Conservation (phyloP, 345 rosid species). For the Punica granatum region DNA sequence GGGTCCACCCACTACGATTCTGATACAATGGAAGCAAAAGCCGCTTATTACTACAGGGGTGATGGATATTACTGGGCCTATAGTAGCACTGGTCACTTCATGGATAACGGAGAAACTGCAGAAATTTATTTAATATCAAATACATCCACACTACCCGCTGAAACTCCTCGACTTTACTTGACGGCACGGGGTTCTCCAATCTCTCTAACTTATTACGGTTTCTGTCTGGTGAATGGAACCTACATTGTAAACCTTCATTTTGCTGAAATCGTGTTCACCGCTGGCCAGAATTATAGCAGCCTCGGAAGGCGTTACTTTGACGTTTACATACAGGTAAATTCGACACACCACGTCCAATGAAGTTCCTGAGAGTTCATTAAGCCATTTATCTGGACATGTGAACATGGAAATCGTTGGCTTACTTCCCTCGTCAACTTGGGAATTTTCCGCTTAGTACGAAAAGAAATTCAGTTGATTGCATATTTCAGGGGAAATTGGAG, state of each 20-base stretch:
- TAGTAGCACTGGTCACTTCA: conserved; percentile 54
- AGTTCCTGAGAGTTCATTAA: no score
- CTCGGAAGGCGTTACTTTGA: conserved; percentile 63
- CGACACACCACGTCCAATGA: neutral
- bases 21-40: conserved; percentile 14
- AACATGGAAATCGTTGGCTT: neutral
- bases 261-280: conserved; percentile 52
- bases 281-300: conserved; percentile 23
- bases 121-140: conserved; percentile 17
- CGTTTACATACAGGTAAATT: conserved; percentile 56
- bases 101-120: conserved; percentile 9
- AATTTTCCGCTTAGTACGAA: neutral
- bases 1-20: conserved; percentile 16
- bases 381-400: neutral
- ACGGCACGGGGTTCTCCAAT: conserved; percentile 37
- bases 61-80: conserved; percentile 30
- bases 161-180: conserved; percentile 25
- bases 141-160: conserved; percentile 15
- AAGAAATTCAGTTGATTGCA: no score
- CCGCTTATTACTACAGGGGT: conserved; percentile 14
- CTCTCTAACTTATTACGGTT: conserved; percentile 44
- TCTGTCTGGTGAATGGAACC: conserved; percentile 36
- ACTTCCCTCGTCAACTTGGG: neutral
- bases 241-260: conserved; percentile 66
- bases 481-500: conserved; percentile 39